phyloP scores from a whole-genome alignment of 2,329 filamentous ascomycete genomes.

The Calonectria pseudoreteaudii region DNA sequence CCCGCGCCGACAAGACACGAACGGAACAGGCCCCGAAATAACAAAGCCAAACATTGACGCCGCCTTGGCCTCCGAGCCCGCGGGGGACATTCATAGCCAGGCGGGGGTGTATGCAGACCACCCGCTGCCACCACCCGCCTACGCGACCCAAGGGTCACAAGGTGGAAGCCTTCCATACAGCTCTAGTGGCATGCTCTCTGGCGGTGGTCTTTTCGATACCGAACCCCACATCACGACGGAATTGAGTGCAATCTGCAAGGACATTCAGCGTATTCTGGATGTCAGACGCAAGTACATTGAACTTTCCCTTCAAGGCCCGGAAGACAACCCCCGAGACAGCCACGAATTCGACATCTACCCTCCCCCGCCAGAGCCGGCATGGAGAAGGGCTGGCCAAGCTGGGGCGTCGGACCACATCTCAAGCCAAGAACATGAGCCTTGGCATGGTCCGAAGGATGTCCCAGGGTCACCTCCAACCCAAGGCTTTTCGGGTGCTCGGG shows the following conservation, averaged over 20 bases:
- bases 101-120: conserved; percentile 19
- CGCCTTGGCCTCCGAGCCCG: conserved; percentile 21
- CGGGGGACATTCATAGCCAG: conserved; percentile 27
- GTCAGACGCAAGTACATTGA: conserved; percentile 89
- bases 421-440: conserved; percentile 33
- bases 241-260: conserved; percentile 86
- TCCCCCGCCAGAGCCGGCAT: conserved; percentile 89
- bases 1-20: conserved; percentile 34
- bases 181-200: conserved; percentile 36
- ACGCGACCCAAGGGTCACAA: conserved; percentile 20
- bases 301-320: conserved; percentile 82
- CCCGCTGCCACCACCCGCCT: conserved; percentile 18
- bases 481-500: conserved; percentile 35
- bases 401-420: conserved; percentile 30
- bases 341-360: conserved; percentile 90
- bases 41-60: conserved; percentile 32
- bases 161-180: conserved; percentile 30
- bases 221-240: conserved; percentile 87
- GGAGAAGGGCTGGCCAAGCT: conserved; percentile 59
- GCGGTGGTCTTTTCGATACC: conserved; percentile 71
- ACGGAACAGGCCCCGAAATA: conserved; percentile 54
- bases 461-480: conserved; percentile 19
- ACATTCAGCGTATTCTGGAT: conserved; percentile 91
- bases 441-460: conserved; percentile 26
- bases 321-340: conserved; percentile 90